phyloP scores from a whole-genome alignment of 2,329 filamentous ascomycete species.

The Cordyceps cateniannulata region DNA sequence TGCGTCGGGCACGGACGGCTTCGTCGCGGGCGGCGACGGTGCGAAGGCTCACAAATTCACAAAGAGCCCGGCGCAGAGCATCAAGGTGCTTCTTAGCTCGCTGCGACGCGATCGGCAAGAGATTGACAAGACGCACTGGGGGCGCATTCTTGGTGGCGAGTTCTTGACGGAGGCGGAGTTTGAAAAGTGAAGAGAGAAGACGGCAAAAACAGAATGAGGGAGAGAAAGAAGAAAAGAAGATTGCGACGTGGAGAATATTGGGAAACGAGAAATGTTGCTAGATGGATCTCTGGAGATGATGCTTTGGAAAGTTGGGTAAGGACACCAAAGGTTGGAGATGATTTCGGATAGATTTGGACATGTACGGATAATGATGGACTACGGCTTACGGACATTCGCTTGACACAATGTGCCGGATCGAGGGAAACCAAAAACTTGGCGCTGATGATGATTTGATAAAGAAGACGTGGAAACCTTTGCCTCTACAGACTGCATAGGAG shows the following conservation, averaged over 20 bases:
- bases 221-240: not conserved
- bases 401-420: not conserved
- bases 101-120: constrained; percentile 30
- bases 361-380: too few species aligned
- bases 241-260: not conserved
- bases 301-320: too few species aligned
- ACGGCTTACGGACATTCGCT: too few species aligned
- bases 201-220: not conserved
- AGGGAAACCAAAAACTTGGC: not conserved
- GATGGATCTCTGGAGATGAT: too few species aligned
- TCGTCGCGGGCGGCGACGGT: constrained; percentile 19
- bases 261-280: not conserved
- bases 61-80: constrained; percentile 30
- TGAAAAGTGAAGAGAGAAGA: constrained; percentile 5
- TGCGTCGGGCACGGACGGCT: constrained; percentile 23
- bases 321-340: too few species aligned
- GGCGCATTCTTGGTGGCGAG: constrained; percentile 29
- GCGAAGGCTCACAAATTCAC: constrained; percentile 19
- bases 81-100: constrained; percentile 29
- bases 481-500: not conserved
- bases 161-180: constrained; percentile 20
- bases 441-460: not conserved
- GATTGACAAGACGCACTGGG: constrained; percentile 37
- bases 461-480: not conserved
- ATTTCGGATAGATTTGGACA: too few species aligned